Evolutionary conservation across 441 rosid genomes (phyloP), one percentile per base, ranked within the genome.

Genomic region (Cnidoscolus chayamansa): DNA sequence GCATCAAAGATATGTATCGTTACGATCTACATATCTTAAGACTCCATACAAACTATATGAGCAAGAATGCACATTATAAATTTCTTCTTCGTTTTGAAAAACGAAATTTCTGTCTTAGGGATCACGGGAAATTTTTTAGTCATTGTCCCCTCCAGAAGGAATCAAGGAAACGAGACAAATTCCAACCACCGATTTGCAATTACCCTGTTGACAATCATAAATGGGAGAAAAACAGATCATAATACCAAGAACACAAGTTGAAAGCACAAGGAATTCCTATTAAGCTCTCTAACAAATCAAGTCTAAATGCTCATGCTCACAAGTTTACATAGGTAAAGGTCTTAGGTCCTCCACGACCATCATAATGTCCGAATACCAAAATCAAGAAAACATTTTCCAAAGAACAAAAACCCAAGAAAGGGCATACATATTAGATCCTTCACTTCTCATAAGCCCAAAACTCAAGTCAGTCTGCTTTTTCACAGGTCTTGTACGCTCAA

Each of bases 401-500:
- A 49, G 6, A 61, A 13, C 12, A 32, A 20, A 43, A 7, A 4
- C 31, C 37, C 37, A n/a, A 57, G 43, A 61, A 43, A 16, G 25
- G 31, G 25, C 20, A 30, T 10, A 59, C 56, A 48, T 0, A 56
- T 25, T 43, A 65, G 53, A 65, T 70, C 43, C 70, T 16, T 43
- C 17, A 9, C 16, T 57, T 54, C 48, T 37, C 31, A 19, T 25
- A 45, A 7, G 64, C 15, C 67, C 67, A 31, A 8, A 19, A 60
- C 60, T 50, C 10, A 10, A 1, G 15, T 17, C 15, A 15, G 10
- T 12, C 8, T 25, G 68, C 37, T 66, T 43, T 72, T 70, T 86
- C 84, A 85, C 74, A 85, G 83, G 76, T 88, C 93, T 71, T 81
- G 88, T 0, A 85, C 89, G 13, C 74, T 86, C 86, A 88, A 78